phyloP scores from a whole-genome alignment of 2,329 filamentous ascomycete genomes.

The Penicillium sumatraense region DNA sequence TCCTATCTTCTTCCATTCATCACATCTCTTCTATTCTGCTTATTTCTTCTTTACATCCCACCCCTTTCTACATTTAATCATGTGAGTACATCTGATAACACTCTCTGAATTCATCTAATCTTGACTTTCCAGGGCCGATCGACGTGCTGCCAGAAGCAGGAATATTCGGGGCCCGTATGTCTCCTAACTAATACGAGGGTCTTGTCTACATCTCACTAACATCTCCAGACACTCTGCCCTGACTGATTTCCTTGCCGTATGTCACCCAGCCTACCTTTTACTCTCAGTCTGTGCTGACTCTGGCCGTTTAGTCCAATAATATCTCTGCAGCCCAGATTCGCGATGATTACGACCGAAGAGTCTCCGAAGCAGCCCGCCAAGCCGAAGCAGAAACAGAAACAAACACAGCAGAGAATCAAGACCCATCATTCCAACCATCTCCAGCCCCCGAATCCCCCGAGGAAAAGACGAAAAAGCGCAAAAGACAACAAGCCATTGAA shows the following conservation, averaged over 20 bases:
- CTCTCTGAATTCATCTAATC: conserved; percentile 2
- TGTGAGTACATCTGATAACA: background rate
- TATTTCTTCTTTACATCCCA: background rate
- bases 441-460: conserved; percentile 26
- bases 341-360: conserved; percentile 61
- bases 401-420: conserved; percentile 36
- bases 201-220: conserved; percentile 18
- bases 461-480: conserved; percentile 59
- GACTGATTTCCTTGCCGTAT: conserved; percentile 69
- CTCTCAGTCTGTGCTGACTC: no score
- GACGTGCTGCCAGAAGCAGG: conserved; percentile 38
- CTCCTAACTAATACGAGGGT: background rate
- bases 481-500: conserved; percentile 56
- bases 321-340: conserved; percentile 68
- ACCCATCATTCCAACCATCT: conserved; percentile 43
- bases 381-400: conserved; percentile 35
- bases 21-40: conserved; percentile 1
- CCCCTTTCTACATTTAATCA: background rate
- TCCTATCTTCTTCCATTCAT: background rate
- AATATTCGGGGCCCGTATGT: conserved; percentile 53
- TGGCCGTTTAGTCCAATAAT: conserved; percentile 59
- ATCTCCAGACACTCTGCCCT: conserved; percentile 62
- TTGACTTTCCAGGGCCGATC: conserved; percentile 27
- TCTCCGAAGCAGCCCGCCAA: conserved; percentile 53
- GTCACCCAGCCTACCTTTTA: no score